These are phyloP conservation scores for Eimeria falciformis DNA, from an alignment of 169 alveolate species.

Conservation along the genomic window DNA sequence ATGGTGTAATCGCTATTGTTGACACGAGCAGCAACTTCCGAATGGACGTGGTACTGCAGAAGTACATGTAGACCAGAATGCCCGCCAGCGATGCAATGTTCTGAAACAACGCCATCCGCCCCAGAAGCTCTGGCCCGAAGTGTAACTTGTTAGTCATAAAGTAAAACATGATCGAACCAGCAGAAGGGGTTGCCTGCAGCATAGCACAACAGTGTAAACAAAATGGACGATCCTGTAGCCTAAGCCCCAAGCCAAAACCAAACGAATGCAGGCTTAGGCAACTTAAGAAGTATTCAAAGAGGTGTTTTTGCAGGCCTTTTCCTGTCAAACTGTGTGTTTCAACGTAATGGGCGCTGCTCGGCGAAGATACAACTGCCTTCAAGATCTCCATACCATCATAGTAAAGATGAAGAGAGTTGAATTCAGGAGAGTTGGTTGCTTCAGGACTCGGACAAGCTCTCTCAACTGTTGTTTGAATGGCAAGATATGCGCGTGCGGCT, in stretches of 20 bases:
- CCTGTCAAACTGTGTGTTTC: background rate
- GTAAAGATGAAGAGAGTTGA: conserved; percentile 83
- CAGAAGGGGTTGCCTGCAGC: conserved; percentile 85
- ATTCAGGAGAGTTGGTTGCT: conserved; percentile 81
- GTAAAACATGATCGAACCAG: conserved; percentile 90
- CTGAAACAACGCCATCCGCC: conserved; percentile 88
- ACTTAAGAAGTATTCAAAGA: background rate
- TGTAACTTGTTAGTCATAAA: conserved; percentile 90
- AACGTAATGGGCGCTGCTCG: no score
- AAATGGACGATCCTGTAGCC: background rate
- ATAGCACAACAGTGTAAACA: background rate
- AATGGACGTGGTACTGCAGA: conserved; percentile 77
- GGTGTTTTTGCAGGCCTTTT: background rate
- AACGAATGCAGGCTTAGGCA: no score
- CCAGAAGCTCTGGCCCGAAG: conserved; percentile 89
- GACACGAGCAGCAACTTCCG: conserved; percentile 85
- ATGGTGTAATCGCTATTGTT: conserved; percentile 86
- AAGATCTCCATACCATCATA: conserved; percentile 81
- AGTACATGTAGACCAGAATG: conserved; percentile 84
- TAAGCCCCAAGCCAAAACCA: no score
- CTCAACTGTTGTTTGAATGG: conserved; percentile 73
- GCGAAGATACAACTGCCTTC: no score
- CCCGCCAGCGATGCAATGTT: conserved; percentile 89
- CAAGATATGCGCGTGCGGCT: conserved; percentile 72
- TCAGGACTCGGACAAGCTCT: conserved; percentile 74